Conservation (phyloP, 2,329 filamentous ascomycete species). For the Orbilia oligospora region DNA sequence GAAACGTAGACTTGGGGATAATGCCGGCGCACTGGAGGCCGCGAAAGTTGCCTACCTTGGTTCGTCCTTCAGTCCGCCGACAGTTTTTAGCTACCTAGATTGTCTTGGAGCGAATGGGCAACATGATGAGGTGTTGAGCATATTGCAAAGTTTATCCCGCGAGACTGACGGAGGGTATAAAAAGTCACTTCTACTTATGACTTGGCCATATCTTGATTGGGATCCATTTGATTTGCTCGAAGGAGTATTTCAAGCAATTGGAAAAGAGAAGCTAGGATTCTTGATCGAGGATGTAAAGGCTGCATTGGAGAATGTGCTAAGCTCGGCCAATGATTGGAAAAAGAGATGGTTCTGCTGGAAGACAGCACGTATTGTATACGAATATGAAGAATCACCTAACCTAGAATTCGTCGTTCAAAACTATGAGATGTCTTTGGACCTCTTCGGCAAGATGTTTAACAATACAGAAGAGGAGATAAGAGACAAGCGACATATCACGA, state of each 20-base stretch:
- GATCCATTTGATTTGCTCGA: conserved; percentile 3
- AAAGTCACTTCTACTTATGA: conserved; percentile 5
- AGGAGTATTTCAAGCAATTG: conserved; percentile 1
- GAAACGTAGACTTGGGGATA: conserved; percentile 17
- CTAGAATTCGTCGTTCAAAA: conserved; percentile 6
- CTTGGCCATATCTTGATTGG: conserved; percentile 4
- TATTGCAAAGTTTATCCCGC: background rate
- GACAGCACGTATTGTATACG: background rate
- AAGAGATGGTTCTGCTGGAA: conserved; percentile 24
- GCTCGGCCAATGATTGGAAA: background rate
- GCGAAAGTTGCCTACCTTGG: background rate
- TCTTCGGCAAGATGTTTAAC: conserved; percentile 1
- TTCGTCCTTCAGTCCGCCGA: conserved; percentile 3
- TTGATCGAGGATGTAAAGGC: conserved; percentile 3
- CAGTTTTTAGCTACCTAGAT: conserved; percentile 15
- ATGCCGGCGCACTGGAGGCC: background rate
- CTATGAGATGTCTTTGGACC: background rate
- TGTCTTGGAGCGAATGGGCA: background rate
- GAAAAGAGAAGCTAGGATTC: conserved; percentile 3
- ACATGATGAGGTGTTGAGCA: background rate
- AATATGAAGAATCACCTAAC: background rate
- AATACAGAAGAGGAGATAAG: conserved; percentile 12
- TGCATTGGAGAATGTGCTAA: background rate
- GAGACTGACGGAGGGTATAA: background rate
- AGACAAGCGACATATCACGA: conserved; percentile 3